Percentiles rank a stretch among this genome's conserved stretches.
phyloP scores from a whole-genome alignment of 1,284 basidiomycete genomes.

The Xerocomus nothofagi region DNA sequence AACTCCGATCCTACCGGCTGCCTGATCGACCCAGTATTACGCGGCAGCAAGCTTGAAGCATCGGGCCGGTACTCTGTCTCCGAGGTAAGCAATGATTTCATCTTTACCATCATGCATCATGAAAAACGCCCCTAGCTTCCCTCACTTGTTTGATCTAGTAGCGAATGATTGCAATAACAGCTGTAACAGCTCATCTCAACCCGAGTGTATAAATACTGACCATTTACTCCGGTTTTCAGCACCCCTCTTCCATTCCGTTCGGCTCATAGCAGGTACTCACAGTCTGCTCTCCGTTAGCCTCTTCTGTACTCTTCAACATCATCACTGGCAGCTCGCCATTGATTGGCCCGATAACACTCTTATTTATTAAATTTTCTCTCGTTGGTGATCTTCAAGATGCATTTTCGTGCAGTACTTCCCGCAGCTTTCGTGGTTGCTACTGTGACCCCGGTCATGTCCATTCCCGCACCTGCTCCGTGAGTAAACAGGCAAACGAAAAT shows the following conservation, averaged over 20 bases:
- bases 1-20: too few relatives aligned
- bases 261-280: conserved; percentile 18
- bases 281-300: conserved; percentile 5
- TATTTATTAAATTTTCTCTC: background rate
- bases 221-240: background rate
- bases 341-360: conserved; percentile 11
- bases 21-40: too few relatives aligned
- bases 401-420: background rate
- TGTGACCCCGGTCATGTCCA: conserved; percentile 5
- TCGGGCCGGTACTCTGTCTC: too few relatives aligned
- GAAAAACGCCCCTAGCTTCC: too few relatives aligned
- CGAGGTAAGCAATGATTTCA: too few relatives aligned
- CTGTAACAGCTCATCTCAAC: background rate
- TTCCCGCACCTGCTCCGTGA: conserved; percentile 4
- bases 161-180: background rate
- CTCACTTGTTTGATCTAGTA: too few relatives aligned
- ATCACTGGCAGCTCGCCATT: conserved; percentile 9
- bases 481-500: background rate
- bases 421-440: conserved; percentile 1
- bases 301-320: conserved; percentile 8
- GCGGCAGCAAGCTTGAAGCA: too few relatives aligned
- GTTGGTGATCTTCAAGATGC: conserved; percentile 12
- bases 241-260: conserved; percentile 15
- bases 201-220: conserved; percentile 2
- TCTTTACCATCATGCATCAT: too few relatives aligned